Conservation (phyloP, 1,139 yeast species). For the Candida sp. region DNA sequence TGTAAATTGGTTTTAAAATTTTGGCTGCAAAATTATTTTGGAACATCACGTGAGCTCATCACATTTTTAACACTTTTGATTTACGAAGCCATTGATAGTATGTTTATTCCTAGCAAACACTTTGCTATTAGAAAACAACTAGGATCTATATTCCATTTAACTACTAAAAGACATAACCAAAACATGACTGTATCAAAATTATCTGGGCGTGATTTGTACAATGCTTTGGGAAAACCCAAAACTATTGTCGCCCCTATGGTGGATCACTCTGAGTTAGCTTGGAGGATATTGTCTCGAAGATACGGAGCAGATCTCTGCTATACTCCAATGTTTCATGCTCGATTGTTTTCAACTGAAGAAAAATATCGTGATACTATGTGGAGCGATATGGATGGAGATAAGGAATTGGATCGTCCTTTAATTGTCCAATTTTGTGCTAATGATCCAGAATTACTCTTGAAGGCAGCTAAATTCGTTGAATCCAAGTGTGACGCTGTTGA, state of each 20-base stretch:
- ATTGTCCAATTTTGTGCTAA: constrained; percentile 96
- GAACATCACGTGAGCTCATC: constrained; percentile 2
- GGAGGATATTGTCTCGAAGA: constrained; percentile 84
- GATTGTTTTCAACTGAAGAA: constrained; percentile 79
- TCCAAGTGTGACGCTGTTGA: constrained; percentile 95
- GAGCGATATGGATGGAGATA: constrained; percentile 71
- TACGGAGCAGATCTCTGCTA: constrained; percentile 95
- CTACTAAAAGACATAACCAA: not conserved
- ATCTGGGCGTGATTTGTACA: constrained; percentile 66
- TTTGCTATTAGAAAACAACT: not conserved
- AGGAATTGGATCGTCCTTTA: constrained; percentile 68
- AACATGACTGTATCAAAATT: constrained; percentile 10
- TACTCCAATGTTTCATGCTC: constrained; percentile 97
- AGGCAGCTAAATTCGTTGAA: constrained; percentile 78
- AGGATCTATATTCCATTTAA: not conserved
- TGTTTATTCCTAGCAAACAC: not conserved
- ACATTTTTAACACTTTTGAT: not conserved
- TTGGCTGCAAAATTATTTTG: not conserved
- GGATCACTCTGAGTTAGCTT: constrained; percentile 93
- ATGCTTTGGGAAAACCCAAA: constrained; percentile 69
- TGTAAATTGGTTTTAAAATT: too few species aligned
- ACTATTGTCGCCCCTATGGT: constrained; percentile 99
- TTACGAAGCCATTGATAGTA: not conserved
- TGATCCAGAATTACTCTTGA: constrained; percentile 78
- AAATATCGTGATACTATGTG: constrained; percentile 80